phyloP scores from a whole-genome alignment of 129 eudicot genomes.

The Chrysanthemum makinoi region DNA sequence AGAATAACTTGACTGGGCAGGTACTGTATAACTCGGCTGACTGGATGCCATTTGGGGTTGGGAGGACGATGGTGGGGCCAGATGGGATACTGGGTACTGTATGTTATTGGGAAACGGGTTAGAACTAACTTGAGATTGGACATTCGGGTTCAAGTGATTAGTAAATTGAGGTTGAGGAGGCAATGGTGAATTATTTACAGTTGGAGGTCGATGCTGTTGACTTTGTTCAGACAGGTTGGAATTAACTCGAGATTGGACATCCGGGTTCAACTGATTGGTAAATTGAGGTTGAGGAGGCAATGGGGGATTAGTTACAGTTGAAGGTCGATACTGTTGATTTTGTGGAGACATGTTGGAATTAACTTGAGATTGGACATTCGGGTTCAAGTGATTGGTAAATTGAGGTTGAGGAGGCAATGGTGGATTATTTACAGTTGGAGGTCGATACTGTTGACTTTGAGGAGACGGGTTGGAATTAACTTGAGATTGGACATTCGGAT shows the following conservation, averaged over 20 bases:
- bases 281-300: conserved; percentile 23
- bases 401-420: conserved; percentile 24
- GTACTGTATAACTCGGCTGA: conserved; percentile 21
- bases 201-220: neutral
- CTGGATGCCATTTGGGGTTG: conserved; percentile 19
- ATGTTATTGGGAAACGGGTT: neutral
- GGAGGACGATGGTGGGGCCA: conserved; percentile 6
- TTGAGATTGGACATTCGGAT: conserved; percentile 20
- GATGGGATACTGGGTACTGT: neutral
- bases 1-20: conserved; percentile 10
- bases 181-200: conserved; percentile 25
- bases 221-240: neutral
- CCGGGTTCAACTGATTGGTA: neutral
- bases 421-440: conserved; percentile 25
- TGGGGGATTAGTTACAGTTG: conserved; percentile 26
- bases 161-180: conserved; percentile 24
- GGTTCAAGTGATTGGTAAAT: conserved; percentile 10
- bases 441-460: neutral
- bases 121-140: conserved; percentile 29
- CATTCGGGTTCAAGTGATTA: neutral
- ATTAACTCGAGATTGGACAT: conserved; percentile 27
- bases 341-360: neutral
- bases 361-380: conserved; percentile 20
- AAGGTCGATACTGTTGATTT: neutral
- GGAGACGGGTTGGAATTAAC: conserved; percentile 2